Evolutionary conservation across 495 filamentous ascomycete genomes (phyloP), one percentile per base, ranked within the genome.

Genomic region (Penicillium coprophilum): DNA sequence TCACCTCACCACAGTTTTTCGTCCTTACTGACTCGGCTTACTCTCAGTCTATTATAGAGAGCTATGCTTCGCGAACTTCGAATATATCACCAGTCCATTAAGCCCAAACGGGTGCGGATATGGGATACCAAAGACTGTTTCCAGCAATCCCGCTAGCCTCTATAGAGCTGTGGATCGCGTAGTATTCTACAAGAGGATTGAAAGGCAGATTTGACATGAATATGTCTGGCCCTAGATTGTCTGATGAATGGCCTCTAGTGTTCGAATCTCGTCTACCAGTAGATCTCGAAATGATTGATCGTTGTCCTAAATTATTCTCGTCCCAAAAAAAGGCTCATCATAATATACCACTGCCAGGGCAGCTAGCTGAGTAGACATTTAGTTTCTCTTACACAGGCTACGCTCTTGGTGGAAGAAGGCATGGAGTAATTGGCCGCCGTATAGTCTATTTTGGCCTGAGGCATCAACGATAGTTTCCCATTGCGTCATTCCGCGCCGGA

Each of bases 401-500:
- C 19, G 17, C 19, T 11, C 10, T 9, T 5, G 20, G 12, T 13
- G 27, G 13, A 21, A 46, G 23, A 30, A 9, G 10, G 10, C 40
- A 32, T 15, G 15, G 1, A 36, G 19, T 13, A 49, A 19, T 49
- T 15, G 30, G 6, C 17, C 2, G 36, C 36, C 2, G 36, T 58
- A 53, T 47, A 52, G 46, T 23, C 3, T 45, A 43, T 46, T 39
- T 44, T 32, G 45, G 59, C 59, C 62, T 65, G 51, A 65, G 56
- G 55, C 59, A 41, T 10, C 15, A 15, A 10, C 6, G 2, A 2
- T 32, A 9, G 20, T 58, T 49, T 48, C 48, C 60, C 15, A 31
- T 58, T 61, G 61, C 63, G 66, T 69, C 63, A 69, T 67, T 58
- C 57, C 55, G 30, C 41, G 19, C 20, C 19, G 30, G 20, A 19